Evolutionary conservation across 75 land plant genomes (phyloP).

Genomic region (Sequoiadendron giganteum): DNA sequence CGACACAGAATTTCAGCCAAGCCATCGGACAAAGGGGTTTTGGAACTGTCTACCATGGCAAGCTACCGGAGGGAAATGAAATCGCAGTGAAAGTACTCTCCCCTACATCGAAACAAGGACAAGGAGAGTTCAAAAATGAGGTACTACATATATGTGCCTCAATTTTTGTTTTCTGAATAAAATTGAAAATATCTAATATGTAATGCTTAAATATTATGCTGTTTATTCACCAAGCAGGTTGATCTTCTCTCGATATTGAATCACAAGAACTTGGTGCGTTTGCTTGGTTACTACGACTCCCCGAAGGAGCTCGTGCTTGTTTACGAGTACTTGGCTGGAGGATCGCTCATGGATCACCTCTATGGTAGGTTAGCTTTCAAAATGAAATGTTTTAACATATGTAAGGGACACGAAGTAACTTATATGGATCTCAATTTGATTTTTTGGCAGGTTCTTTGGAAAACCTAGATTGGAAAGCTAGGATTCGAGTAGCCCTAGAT

Average conservation of each 20-base stretch:
- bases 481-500: too few species aligned
- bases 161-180: background rate
- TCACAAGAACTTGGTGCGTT: conserved; percentile 62
- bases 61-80: conserved; percentile 22
- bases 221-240: conserved; percentile 25
- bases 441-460: conserved; percentile 17
- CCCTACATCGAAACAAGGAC: conserved; percentile 27
- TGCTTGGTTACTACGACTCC: conserved; percentile 68
- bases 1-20: background rate
- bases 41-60: background rate
- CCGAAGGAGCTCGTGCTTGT: conserved; percentile 14
- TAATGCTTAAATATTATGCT: background rate
- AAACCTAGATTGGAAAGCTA: conserved; percentile 38
- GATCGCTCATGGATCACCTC: conserved; percentile 52
- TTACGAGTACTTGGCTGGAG: conserved; percentile 44
- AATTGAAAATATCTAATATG: background rate
- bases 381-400: background rate
- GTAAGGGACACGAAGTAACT: background rate
- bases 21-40: background rate
- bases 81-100: conserved; percentile 40
- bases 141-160: background rate
- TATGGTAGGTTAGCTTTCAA: conserved; percentile 26
- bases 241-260: conserved; percentile 56
- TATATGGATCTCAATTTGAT: background rate
- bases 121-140: conserved; percentile 32